Evolutionary conservation across 306 rosid genomes (phyloP).

Genomic region (Vigna trinervia): DNA sequence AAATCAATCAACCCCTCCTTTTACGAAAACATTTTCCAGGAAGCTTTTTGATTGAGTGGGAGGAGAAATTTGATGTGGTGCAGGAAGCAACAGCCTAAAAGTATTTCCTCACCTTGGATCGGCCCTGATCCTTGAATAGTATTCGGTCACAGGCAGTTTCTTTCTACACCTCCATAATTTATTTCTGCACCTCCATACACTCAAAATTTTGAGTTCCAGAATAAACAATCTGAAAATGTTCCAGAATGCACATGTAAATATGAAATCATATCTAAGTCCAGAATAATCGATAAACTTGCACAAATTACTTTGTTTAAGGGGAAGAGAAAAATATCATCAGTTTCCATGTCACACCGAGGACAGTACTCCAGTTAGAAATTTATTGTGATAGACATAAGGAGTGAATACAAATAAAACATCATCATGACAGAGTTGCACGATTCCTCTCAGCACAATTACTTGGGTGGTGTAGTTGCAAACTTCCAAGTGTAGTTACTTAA

Average conservation of each 20-base stretch:
- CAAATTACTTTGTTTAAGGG: background rate
- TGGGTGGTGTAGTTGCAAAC: slow-evolving; percentile 64
- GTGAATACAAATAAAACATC: slow-evolving; percentile 16
- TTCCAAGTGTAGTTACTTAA: slow-evolving; percentile 49
- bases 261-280: background rate
- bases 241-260: background rate
- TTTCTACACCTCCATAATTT: too few species aligned
- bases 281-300: background rate
- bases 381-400: slow-evolving; percentile 12
- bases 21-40: too few species aligned
- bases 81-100: too few species aligned
- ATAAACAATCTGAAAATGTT: too few species aligned
- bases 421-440: background rate
- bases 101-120: too few species aligned
- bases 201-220: too few species aligned
- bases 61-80: too few species aligned
- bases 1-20: too few species aligned
- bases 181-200: too few species aligned
- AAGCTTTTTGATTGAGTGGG: too few species aligned
- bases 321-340: background rate
- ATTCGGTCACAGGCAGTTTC: too few species aligned
- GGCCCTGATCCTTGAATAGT: too few species aligned
- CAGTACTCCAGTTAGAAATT: slow-evolving; percentile 8
- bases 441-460: slow-evolving; percentile 37
- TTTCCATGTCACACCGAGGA: background rate